Evolutionary conservation across 2,329 filamentous ascomycete species (phyloP), one percentile per base, ranked within the genome.

Genomic region (Hypoxylon rubiginosum): DNA sequence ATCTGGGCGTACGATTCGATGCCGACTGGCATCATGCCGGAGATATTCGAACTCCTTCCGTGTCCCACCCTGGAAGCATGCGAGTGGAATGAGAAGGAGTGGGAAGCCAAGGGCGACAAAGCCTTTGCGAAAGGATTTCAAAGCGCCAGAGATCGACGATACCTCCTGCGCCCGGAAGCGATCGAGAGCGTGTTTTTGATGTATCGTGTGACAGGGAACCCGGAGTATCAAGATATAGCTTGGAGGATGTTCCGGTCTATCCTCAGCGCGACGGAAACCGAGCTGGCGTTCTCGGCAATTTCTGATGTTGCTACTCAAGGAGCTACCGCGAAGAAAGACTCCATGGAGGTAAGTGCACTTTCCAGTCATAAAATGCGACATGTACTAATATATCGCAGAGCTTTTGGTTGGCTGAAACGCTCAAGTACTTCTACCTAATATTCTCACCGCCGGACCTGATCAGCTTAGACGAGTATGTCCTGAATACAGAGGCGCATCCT

Each of bases 361-460:
- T 45, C 1, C 26, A 65, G 19, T 66, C 5, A 70, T 0, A 28
- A 9, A 4, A 28, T 8, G 17, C 13, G 8, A 28, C 9, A 19
- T n/a, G 9, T 15, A 15, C 89, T 73, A 84, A 85, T 72, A 84
- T 86, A 50, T 45, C 43, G 77, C 85, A 92, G 81, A 90, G 86
- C 63, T 92, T 92, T 71, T 93, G 91, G 89, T 80, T 90, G 71
- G 86, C 88, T 0, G 90, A 93, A 80, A 93, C 90, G n/a, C 78
- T 93, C 63, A 93, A 92, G 78, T 92, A 92, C 69, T 92, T 92
- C 63, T 93, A 90, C 69, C 76, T 92, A 52, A 84, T 92, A 19
- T 93, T 92, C 70, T 87, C 86, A 17, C 85, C 90, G 10, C 86
- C 88, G 0, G 82, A 85, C 15, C 71, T 88, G 21, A 81, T 91